Conservation (phyloP, 2,329 filamentous ascomycete genomes). For the Epichloe hybrida region DNA sequence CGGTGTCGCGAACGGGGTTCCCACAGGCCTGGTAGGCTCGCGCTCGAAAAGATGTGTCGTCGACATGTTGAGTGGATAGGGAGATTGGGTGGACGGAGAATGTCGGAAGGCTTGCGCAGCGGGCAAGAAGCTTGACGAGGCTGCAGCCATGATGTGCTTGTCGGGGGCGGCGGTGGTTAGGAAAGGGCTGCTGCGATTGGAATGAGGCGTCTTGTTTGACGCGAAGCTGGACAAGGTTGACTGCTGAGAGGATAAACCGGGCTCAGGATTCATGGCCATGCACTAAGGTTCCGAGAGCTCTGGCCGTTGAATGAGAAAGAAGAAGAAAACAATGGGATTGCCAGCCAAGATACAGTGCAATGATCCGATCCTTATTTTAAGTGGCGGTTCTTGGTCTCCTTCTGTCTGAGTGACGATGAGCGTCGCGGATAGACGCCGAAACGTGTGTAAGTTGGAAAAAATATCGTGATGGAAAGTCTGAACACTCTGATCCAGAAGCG, state of each 20-base stretch:
- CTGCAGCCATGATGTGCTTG: constrained; percentile 28
- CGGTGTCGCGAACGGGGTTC: constrained; percentile 25
- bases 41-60: constrained; percentile 22
- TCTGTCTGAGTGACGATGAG: background rate
- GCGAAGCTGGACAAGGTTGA: constrained; percentile 14
- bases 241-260: constrained; percentile 10
- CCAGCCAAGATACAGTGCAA: no score
- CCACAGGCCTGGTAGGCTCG: constrained; percentile 27
- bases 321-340: no score
- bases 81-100: constrained; percentile 17
- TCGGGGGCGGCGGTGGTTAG: constrained; percentile 16
- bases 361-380: background rate
- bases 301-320: background rate
- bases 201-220: constrained; percentile 12
- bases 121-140: constrained; percentile 24
- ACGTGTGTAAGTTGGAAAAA: background rate
- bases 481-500: background rate
- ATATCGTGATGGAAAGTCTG: background rate
- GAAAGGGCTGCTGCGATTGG: constrained; percentile 21
- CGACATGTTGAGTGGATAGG: constrained; percentile 21
- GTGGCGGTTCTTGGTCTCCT: background rate
- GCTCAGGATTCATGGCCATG: constrained; percentile 18
- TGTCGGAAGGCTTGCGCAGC: constrained; percentile 26
- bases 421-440: background rate
- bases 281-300: background rate